Evolutionary conservation across 2,329 filamentous ascomycete species (phyloP).

Genomic region (Mycosphaerella arachidis): DNA sequence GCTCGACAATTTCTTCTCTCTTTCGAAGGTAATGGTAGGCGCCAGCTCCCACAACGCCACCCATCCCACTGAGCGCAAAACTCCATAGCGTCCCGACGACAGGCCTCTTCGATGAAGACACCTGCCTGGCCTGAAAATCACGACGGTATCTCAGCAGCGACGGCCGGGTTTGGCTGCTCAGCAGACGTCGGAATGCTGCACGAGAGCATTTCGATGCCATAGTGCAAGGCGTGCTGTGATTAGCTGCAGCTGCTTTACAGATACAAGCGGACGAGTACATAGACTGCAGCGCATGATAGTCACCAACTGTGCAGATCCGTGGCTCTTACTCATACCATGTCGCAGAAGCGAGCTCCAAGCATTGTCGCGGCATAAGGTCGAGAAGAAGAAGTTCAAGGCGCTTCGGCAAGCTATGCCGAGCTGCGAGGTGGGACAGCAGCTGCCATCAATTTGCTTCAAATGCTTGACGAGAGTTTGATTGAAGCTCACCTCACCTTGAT

Average conservation of each 20-base stretch:
- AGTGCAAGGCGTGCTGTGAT: not conserved
- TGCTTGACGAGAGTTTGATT: no score
- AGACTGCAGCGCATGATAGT: not conserved
- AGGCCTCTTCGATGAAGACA: not conserved
- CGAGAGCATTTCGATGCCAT: not conserved
- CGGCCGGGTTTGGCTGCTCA: not conserved
- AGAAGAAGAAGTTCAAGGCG: no score
- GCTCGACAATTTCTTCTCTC: not conserved
- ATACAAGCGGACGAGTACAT: not conserved
- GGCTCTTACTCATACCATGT: not conserved
- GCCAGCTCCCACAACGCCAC: not conserved
- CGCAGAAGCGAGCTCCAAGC: not conserved
- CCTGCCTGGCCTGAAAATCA: not conserved
- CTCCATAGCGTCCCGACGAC: not conserved
- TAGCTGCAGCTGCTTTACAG: not conserved
- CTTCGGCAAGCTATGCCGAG: no score
- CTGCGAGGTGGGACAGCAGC: no score
- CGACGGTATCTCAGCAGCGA: not conserved
- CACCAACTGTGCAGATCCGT: not conserved
- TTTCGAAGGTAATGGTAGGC: not conserved
- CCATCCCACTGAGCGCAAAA: not conserved
- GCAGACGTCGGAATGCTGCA: not conserved
- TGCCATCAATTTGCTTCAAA: no score
- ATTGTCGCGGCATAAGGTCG: not conserved
- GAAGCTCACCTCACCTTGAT: no score